Percentiles rank a stretch among this genome's conserved stretches.
phyloP scores from a whole-genome alignment of 139 green algal genomes.

The Dunaliella sp. region DNA sequence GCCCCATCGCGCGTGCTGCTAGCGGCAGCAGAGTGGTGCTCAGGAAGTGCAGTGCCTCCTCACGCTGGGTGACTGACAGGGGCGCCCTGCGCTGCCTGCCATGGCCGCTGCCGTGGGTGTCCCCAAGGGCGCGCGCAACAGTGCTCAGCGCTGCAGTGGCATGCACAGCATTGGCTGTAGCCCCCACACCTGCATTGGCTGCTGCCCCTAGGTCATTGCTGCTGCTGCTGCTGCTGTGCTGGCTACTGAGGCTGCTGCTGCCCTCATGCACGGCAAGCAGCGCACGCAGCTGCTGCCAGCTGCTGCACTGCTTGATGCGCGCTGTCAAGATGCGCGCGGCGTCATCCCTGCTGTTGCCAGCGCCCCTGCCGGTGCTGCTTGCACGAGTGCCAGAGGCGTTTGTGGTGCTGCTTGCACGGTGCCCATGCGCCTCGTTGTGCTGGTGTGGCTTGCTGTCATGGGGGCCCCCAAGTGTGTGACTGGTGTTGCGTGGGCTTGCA shows the following conservation, averaged over 20 bases:
- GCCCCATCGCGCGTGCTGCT: not conserved
- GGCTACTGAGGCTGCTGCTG: not conserved
- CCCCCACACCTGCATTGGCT: not conserved
- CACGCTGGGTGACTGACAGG: not conserved
- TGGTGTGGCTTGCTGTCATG: not conserved
- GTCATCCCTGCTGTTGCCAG: not conserved
- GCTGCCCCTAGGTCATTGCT: too few relatives aligned
- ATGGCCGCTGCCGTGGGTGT: not conserved
- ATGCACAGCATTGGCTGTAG: not conserved
- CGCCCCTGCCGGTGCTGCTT: not conserved
- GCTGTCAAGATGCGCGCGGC: not conserved
- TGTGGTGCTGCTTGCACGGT: not conserved
- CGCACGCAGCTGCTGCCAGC: not conserved
- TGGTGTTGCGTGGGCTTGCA: too few relatives aligned
- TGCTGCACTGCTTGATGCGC: not conserved
- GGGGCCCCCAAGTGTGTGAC: too few relatives aligned
- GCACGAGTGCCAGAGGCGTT: not conserved
- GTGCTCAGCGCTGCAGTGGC: not conserved
- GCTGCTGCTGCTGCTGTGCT: too few relatives aligned
- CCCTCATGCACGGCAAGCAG: not conserved
- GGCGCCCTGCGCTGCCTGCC: not conserved
- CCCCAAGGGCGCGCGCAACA: not conserved
- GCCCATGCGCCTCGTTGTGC: not conserved
- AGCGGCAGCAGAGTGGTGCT: not conserved
- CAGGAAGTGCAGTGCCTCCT: not conserved